Conservation (phyloP, 2,329 filamentous ascomycete genomes). For the Ascochyta koolunga region DNA sequence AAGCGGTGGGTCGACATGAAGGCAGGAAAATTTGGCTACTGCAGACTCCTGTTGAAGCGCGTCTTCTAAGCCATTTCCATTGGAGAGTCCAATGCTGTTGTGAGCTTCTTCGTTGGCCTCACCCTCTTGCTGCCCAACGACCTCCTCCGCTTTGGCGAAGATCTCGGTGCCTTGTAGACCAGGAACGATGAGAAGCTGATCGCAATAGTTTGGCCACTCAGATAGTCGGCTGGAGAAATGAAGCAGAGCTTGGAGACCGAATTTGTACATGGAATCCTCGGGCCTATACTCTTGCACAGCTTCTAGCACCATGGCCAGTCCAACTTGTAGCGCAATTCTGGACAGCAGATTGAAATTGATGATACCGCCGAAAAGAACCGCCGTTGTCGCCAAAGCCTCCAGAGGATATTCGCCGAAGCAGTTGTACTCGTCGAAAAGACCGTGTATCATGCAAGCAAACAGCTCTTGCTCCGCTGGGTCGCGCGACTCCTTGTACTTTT, state of each 20-base stretch:
- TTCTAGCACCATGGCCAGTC: slow-evolving; percentile 97
- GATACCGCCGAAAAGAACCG: slow-evolving; percentile 94
- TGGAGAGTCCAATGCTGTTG: slow-evolving; percentile 63
- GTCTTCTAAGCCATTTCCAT: slow-evolving; percentile 72
- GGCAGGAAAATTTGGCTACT: slow-evolving; percentile 74
- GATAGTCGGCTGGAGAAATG: slow-evolving; percentile 81
- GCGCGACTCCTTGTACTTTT: slow-evolving; percentile 85
- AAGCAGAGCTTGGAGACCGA: slow-evolving; percentile 91
- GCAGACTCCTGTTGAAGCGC: slow-evolving; percentile 63
- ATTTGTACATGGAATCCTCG: slow-evolving; percentile 95
- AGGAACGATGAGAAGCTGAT: slow-evolving; percentile 80
- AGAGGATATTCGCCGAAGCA: slow-evolving; percentile 95
- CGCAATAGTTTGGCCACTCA: slow-evolving; percentile 96
- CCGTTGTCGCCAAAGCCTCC: slow-evolving; percentile 94
- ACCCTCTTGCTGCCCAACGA: slow-evolving; percentile 70
- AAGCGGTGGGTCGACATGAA: slow-evolving; percentile 75
- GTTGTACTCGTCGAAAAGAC: slow-evolving; percentile 94
- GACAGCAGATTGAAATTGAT: slow-evolving; percentile 93
- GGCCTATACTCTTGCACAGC: slow-evolving; percentile 84
- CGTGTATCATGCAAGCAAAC: slow-evolving; percentile 98
- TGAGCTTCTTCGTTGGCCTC: slow-evolving; percentile 58
- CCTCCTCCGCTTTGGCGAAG: slow-evolving; percentile 80
- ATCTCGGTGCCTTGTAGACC: slow-evolving; percentile 85
- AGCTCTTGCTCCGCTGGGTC: slow-evolving; percentile 88
- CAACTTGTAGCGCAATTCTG: slow-evolving; percentile 87